Percentiles rank a stretch among this genome's conserved stretches.
Evolutionary conservation across 371 early-diverging fungal species (phyloP).

Genomic region (Mortierella sp.): DNA sequence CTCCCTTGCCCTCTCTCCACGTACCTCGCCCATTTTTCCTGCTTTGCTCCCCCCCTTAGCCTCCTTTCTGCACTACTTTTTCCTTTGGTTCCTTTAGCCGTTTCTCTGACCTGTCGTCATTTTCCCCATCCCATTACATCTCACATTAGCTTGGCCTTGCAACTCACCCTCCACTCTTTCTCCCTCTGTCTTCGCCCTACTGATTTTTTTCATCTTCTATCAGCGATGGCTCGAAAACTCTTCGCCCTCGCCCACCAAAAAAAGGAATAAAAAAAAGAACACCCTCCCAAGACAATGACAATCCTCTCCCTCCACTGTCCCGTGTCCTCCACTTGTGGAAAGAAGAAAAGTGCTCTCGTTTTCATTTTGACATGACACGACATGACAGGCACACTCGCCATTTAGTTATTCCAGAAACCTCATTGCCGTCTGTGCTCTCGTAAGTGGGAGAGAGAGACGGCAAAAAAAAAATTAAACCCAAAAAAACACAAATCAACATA

Average conservation of each 20-base stretch:
- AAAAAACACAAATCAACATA: neutral
- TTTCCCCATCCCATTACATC: neutral
- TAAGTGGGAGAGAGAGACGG: neutral
- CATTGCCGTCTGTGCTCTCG: slow-evolving; percentile 6
- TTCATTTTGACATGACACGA: neutral
- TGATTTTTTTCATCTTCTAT: neutral
- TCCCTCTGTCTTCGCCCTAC: neutral
- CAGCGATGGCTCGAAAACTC: neutral
- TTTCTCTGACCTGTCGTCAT: neutral
- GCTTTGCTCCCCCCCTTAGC: too few species aligned
- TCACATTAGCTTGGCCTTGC: too few species aligned
- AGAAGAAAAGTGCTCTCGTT: neutral
- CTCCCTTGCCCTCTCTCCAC: too few species aligned
- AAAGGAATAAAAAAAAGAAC: too few species aligned
- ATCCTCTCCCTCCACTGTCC: too few species aligned
- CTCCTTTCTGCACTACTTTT: neutral
- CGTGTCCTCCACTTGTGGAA: too few species aligned
- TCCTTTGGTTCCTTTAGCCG: neutral
- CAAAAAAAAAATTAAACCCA: neutral
- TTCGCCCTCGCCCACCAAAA: slow-evolving; percentile 1
- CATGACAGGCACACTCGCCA: neutral
- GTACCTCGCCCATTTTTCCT: too few species aligned
- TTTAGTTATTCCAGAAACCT: neutral
- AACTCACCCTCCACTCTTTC: neutral
- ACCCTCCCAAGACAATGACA: too few species aligned